Evolutionary conservation across 345 rosid genomes (phyloP), one percentile per base, ranked within the genome.

Genomic region (Pistacia atlantica): DNA sequence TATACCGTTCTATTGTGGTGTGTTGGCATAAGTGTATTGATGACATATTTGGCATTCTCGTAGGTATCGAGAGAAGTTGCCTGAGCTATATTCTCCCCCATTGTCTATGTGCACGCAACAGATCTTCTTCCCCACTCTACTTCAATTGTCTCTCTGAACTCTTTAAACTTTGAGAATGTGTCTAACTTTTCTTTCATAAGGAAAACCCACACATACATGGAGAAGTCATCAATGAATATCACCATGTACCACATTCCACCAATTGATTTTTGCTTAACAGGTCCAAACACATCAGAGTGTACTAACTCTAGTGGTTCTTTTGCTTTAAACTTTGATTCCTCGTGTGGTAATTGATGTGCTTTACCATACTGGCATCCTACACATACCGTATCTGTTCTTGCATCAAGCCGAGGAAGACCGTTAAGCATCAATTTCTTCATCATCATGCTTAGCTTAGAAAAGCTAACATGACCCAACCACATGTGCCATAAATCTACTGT

Each of bases 161-260:
- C 33, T 31, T 31, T 31, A 31, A 31, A 31, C 33, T 31, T 31
- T 31, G 33, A 31, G 33, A 31, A 31, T 31, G 33, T 31, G 33
- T 1, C 33, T 1, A 3, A 31, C 3, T 31, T 31, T 31, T 31
- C 33, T 31, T 25, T 25, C 25, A 65, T 31, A 51, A 72, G 75
- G 17, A 20, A 76, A 22, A 70, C 56, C 57, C 66, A 64, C 35
- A 65, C 57, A 49, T 71, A 71, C 5, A 49, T 71, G 0, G 58
- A 80, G 16, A 70, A 80, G 10, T 76, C 80, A 58, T 80, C 68
- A 55, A 76, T 76, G 28, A 72, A 77, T 0, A 72, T 77, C 22
- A 76, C 49, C 55, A 65, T 80, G 45, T 71, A 80, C 25, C 33
- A 1, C 16, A 35, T 72, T 6, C 63, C 63, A 8, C 63, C n/a